Conservation (phyloP, 352 stramenopile species). For the Thraustotheca clavata region DNA sequence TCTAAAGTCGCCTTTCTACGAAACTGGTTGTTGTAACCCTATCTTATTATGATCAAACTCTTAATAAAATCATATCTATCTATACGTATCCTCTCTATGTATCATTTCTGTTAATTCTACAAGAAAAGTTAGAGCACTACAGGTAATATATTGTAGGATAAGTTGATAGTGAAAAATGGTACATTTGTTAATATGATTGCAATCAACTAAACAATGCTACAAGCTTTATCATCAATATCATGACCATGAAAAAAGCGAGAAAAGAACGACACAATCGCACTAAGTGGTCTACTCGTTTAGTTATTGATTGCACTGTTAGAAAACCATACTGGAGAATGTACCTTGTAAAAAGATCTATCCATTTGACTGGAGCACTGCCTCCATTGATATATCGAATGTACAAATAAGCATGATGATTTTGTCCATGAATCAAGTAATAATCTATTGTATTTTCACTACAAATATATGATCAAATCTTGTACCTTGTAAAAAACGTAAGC, state of each 20-base stretch:
- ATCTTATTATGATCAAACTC: too few species aligned
- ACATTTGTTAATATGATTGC: too few species aligned
- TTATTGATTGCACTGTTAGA: background rate
- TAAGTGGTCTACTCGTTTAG: background rate
- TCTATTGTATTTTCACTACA: slow-evolving; percentile 30
- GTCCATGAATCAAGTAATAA: slow-evolving; percentile 82
- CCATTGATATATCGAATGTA: slow-evolving; percentile 84
- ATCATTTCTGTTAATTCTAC: too few species aligned
- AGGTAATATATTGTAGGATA: too few species aligned
- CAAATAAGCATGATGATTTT: slow-evolving; percentile 71
- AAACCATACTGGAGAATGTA: slow-evolving; percentile 17
- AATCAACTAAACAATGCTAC: background rate
- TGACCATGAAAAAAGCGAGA: background rate
- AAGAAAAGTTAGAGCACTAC: too few species aligned
- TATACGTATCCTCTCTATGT: too few species aligned
- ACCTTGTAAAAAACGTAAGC: slow-evolving; percentile 89
- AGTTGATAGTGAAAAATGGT: too few species aligned
- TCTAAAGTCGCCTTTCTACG: too few species aligned
- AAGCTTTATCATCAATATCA: background rate
- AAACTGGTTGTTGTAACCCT: too few species aligned
- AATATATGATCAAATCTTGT: slow-evolving; percentile 11
- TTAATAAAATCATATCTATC: too few species aligned
- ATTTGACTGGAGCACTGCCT: slow-evolving; percentile 42
- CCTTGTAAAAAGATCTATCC: slow-evolving; percentile 59
- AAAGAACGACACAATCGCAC: background rate